Evolutionary conservation across 176 grass and related monocot species (phyloP).

Genomic region (Canna indica): DNA sequence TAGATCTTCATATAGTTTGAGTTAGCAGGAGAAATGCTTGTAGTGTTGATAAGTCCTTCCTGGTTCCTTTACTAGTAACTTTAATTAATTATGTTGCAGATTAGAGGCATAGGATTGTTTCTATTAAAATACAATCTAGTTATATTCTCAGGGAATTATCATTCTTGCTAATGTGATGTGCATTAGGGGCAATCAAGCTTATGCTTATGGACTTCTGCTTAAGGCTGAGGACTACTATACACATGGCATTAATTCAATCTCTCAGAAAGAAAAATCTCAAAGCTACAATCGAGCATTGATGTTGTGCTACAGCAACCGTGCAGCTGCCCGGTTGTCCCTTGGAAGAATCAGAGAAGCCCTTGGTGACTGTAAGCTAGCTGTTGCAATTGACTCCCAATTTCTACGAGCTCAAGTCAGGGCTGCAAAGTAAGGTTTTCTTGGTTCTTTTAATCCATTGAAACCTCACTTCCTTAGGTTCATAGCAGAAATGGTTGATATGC

Average conservation of each 20-base stretch:
- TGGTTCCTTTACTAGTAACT: not conserved
- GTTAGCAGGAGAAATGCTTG: not conserved
- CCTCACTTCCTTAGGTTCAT: too few species aligned
- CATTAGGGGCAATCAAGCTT: constrained; percentile 76
- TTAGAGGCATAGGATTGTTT: not conserved
- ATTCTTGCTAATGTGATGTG: constrained; percentile 16
- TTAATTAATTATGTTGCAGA: not conserved
- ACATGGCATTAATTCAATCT: constrained; percentile 59
- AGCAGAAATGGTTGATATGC: too few species aligned
- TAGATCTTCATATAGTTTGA: not conserved
- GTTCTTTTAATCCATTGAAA: not conserved
- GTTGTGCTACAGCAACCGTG: constrained; percentile 91
- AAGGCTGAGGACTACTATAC: constrained; percentile 82
- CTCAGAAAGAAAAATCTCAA: constrained; percentile 32
- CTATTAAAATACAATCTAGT: not conserved
- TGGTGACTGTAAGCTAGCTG: constrained; percentile 54
- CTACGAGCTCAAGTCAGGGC: constrained; percentile 66
- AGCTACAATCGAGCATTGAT: constrained; percentile 50
- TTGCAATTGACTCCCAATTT: constrained; percentile 63
- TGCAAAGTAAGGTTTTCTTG: constrained; percentile 61
- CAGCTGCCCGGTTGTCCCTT: constrained; percentile 84
- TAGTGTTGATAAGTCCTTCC: not conserved
- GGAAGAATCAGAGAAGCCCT: constrained; percentile 86
- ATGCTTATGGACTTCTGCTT: constrained; percentile 50
- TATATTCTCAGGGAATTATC: not conserved